Evolutionary conservation across 306 rosid species (phyloP).

Genomic region (Boehmeria nivea): DNA sequence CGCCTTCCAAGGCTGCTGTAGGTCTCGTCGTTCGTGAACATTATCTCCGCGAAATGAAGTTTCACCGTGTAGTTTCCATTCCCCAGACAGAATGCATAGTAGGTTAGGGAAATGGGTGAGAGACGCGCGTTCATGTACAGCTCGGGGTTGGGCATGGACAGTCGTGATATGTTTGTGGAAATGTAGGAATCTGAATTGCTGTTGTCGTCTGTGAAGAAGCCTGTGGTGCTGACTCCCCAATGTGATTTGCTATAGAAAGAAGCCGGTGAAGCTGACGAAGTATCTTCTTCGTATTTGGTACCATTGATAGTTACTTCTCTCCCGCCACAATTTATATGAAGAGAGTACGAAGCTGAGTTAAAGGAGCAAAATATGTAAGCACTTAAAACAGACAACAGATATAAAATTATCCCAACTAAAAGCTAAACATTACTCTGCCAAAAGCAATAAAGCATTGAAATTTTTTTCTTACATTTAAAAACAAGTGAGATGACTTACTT

Average conservation of each 20-base stretch:
- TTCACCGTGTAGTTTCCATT: conserved; percentile 31
- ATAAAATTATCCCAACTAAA: not conserved
- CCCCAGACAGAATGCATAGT: conserved; percentile 35
- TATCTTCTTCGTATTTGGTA: conserved; percentile 38
- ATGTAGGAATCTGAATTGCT: not conserved
- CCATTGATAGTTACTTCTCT: conserved; percentile 6
- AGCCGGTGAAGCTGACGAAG: conserved; percentile 24
- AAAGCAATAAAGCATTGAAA: not conserved
- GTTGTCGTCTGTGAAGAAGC: conserved; percentile 38
- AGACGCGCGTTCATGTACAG: conserved; percentile 55
- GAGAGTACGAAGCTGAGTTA: conserved; percentile 33
- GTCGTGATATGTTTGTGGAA: conserved; percentile 21
- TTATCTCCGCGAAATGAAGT: conserved; percentile 42
- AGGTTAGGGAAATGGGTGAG: conserved; percentile 56
- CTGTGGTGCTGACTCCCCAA: conserved; percentile 55
- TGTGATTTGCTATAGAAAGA: conserved; percentile 17
- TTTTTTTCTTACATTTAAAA: not conserved
- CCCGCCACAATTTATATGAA: conserved; percentile 67
- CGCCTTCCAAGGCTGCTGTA: conserved; percentile 48
- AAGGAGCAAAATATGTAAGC: conserved; percentile 5
- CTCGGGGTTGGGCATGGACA: conserved; percentile 25
- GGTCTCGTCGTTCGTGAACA: conserved; percentile 16
- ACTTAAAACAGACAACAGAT: not conserved
- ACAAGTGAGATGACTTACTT: too few relatives aligned
- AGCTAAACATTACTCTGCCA: too few relatives aligned